Percentiles rank a stretch among this genome's conserved stretches.
Conservation (phyloP, 2,329 filamentous ascomycete genomes). For the Penicillium polonicum region DNA sequence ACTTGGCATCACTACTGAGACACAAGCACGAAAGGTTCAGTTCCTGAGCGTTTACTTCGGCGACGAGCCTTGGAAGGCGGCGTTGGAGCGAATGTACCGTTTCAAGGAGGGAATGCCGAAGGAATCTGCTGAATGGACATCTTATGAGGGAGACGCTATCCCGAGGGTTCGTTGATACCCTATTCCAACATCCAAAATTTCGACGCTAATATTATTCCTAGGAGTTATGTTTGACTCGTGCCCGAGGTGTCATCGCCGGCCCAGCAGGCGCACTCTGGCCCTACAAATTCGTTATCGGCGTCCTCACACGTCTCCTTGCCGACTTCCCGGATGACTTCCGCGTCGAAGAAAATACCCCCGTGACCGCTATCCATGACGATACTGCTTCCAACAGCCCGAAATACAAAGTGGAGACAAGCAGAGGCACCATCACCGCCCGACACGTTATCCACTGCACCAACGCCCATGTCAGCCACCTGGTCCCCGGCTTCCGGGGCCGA, state of each 20-base stretch:
- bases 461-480: slow-evolving; percentile 51
- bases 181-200: background rate
- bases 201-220: slow-evolving; percentile 3
- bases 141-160: slow-evolving; percentile 24
- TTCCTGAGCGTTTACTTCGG: slow-evolving; percentile 32
- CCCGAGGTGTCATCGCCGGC: slow-evolving; percentile 26
- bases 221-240: slow-evolving; percentile 25
- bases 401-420: slow-evolving; percentile 48
- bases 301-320: slow-evolving; percentile 18
- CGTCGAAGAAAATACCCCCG: slow-evolving; percentile 25
- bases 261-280: slow-evolving; percentile 36
- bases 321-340: slow-evolving; percentile 38
- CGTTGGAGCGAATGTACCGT: slow-evolving; percentile 19
- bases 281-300: slow-evolving; percentile 31
- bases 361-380: slow-evolving; percentile 10
- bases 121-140: slow-evolving; percentile 28
- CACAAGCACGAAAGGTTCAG: slow-evolving; percentile 28
- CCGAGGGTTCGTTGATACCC: slow-evolving; percentile 14
- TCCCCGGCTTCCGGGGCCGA: slow-evolving; percentile 46
- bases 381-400: background rate
- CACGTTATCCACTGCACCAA: slow-evolving; percentile 62
- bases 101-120: slow-evolving; percentile 30
- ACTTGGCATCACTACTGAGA: slow-evolving; percentile 20
- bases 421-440: slow-evolving; percentile 47
- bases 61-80: slow-evolving; percentile 23